A percentile compares a stretch with the other conserved stretches of the same genome.
Conservation (phyloP, 2,329 filamentous ascomycete genomes). For the Tolypocladium pustulatum region DNA sequence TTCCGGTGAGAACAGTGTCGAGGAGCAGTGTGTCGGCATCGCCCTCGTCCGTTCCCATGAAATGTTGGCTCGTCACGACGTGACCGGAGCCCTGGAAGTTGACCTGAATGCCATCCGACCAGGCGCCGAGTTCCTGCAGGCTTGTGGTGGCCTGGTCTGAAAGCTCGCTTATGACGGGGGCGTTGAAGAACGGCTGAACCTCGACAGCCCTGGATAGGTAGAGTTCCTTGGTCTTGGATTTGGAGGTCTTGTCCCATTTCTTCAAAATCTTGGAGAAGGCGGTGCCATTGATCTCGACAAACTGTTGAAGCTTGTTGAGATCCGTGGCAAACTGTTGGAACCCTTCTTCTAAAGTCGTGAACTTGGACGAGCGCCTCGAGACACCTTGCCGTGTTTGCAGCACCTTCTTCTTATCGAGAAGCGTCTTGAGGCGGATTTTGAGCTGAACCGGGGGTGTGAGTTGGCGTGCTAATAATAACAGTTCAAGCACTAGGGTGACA, state of each 20-base stretch:
- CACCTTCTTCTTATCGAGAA: slow-evolving; percentile 90
- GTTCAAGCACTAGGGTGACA: slow-evolving; percentile 14
- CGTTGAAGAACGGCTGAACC: slow-evolving; percentile 96
- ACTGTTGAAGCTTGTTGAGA: slow-evolving; percentile 95
- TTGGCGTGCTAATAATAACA: neutral
- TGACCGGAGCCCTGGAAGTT: slow-evolving; percentile 61
- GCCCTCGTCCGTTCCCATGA: slow-evolving; percentile 70
- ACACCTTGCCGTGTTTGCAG: slow-evolving; percentile 71
- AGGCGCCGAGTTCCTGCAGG: slow-evolving; percentile 85
- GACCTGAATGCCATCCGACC: slow-evolving; percentile 93
- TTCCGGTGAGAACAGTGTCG: slow-evolving; percentile 76
- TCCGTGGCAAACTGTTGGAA: slow-evolving; percentile 97
- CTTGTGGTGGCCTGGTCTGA: slow-evolving; percentile 97
- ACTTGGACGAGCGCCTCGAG: slow-evolving; percentile 83
- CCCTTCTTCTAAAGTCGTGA: slow-evolving; percentile 89
- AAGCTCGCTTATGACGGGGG: slow-evolving; percentile 89
- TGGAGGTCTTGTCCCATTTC: slow-evolving; percentile 99
- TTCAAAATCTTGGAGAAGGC: slow-evolving; percentile 98
- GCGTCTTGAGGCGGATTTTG: slow-evolving; percentile 81
- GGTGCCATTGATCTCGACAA: slow-evolving; percentile 95
- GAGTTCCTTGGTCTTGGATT: slow-evolving; percentile 95
- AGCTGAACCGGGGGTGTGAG: slow-evolving; percentile 44
- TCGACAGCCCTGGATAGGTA: slow-evolving; percentile 94
- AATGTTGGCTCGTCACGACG: slow-evolving; percentile 54
- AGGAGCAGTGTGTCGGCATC: slow-evolving; percentile 83